Evolutionary conservation across 805 yeast species (phyloP).

Genomic region (Candida coleopterorum): DNA sequence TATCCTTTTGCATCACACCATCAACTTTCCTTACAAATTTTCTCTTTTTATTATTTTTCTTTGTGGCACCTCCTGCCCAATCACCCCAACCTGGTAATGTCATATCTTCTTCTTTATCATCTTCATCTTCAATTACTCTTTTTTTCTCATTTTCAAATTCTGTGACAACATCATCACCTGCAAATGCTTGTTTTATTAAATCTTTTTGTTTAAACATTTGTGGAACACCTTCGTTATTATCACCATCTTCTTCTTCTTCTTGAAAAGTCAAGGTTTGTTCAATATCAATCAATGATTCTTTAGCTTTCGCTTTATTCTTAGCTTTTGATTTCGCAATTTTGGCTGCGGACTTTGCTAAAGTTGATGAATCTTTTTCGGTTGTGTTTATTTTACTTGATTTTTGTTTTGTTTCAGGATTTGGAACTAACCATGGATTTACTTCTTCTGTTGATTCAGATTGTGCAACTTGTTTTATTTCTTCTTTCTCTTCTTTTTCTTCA

Average conservation of each 20-base stretch:
- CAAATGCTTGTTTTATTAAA: conserved; percentile 86
- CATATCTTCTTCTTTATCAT: conserved; percentile 78
- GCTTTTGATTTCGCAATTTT: conserved; percentile 35
- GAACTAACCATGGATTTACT: conserved; percentile 37
- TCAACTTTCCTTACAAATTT: conserved; percentile 65
- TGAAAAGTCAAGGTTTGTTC: conserved; percentile 46
- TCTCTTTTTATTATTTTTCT: conserved; percentile 47
- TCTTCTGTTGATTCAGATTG: conserved; percentile 12
- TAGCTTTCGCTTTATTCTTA: conserved; percentile 12
- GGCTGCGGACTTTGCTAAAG: conserved; percentile 34
- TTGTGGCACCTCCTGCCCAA: conserved; percentile 69
- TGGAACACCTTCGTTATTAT: conserved; percentile 22
- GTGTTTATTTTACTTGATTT: conserved; percentile 27
- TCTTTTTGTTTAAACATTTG: conserved; percentile 74
- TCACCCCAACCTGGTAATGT: conserved; percentile 98
- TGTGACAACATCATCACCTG: conserved; percentile 89
- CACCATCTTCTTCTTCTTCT: conserved; percentile 18
- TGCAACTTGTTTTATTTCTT: conserved; percentile 10
- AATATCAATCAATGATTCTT: conserved; percentile 42
- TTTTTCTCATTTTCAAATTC: conserved; percentile 79
- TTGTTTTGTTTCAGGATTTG: conserved; percentile 15
- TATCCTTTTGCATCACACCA: conserved; percentile 69
- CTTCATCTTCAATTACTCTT: conserved; percentile 66
- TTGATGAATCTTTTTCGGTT: conserved; percentile 35
- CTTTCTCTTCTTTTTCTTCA: conserved; percentile 15